These are phyloP conservation scores for Phytophthora fragariae DNA, from an alignment of 352 stramenopile species.

Conservation along the genomic window DNA sequence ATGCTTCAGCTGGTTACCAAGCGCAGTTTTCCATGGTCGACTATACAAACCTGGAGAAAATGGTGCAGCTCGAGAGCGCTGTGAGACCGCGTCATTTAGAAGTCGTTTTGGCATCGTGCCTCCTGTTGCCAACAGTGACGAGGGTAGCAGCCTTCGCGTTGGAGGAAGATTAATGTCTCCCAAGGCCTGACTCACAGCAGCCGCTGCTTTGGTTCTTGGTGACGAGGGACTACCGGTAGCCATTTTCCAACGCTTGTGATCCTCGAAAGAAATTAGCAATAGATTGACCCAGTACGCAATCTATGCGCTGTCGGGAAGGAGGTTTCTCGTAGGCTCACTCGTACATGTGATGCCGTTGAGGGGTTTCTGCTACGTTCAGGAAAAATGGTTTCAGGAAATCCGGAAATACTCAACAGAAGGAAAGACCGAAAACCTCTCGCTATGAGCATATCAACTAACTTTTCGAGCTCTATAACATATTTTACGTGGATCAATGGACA, in stretches of 20 bases:
- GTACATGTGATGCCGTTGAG: constrained; percentile 18
- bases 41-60: constrained; percentile 23
- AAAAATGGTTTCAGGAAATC: constrained; percentile 33
- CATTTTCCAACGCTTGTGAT: constrained; percentile 12
- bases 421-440: neutral
- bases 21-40: constrained; percentile 32
- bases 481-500: constrained; percentile 16
- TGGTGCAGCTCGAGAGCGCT: constrained; percentile 18
- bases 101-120: constrained; percentile 7
- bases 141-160: constrained; percentile 3
- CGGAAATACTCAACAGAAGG: constrained; percentile 23
- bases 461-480: neutral
- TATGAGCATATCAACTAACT: neutral
- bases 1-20: constrained; percentile 34
- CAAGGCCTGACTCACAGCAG: constrained; percentile 54
- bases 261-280: neutral
- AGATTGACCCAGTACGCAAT: constrained; percentile 2
- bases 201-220: constrained; percentile 34
- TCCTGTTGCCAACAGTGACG: constrained; percentile 21
- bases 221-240: constrained; percentile 6
- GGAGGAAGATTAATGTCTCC: constrained; percentile 31
- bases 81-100: constrained; percentile 10
- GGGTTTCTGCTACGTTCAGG: constrained; percentile 20
- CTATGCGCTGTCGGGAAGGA: neutral
- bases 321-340: neutral